Base-by-base conservation (phyloP, 2,329 filamentous ascomycete species). In the Chaetomiaceae sp. region DNA sequence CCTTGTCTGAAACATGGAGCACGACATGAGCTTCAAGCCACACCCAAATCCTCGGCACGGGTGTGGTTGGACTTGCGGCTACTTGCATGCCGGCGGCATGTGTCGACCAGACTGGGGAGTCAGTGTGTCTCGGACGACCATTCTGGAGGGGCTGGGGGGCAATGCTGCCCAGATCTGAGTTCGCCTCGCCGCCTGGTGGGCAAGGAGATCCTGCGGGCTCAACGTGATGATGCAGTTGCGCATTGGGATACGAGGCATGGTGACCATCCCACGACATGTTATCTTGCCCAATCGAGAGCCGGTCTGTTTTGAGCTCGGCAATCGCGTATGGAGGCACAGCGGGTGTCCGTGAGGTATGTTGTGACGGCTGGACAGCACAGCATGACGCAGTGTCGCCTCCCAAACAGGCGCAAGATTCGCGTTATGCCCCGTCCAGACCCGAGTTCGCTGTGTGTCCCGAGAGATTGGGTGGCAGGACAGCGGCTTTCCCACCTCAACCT, bases 41-140 rank as follows among this genome's bases (percentile, higher is more conserved):
- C 37, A 40, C 30, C 43, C 43, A 17, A 36, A 14, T 22, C 37
- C 37, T 45, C 37, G 43, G 43, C 37, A 30, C 37, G 17, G 22
- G 17, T 26, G 30, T 17, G 43, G 41, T 7, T 11, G 12, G 15
- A 39, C 15, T 14, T 12, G 17, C 43, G 36, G 43, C 18, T 32
- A 17, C 17, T 4, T 40, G 37, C 43, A 45, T 40, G 42, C 27
- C 35, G 35, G 33, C 42, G 35, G 42, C 42, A 38, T 38, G 42
- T 33, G 35, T 24, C 19, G 27, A 14, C 26, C 26, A 14, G 10
- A 30, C n/a, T 10, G 9, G 33, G 15, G 39, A 17, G 20, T 20
- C 12, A 2, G 4, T 8, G 7, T 33, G 15, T 20, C 30, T 5
- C 18, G 38, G 17, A 14, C 19, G 39, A 9, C 20, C n/a, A 14